Evolutionary conservation across 2,329 filamentous ascomycete species (phyloP).

Genomic region (Aphanoascus verrucosus): DNA sequence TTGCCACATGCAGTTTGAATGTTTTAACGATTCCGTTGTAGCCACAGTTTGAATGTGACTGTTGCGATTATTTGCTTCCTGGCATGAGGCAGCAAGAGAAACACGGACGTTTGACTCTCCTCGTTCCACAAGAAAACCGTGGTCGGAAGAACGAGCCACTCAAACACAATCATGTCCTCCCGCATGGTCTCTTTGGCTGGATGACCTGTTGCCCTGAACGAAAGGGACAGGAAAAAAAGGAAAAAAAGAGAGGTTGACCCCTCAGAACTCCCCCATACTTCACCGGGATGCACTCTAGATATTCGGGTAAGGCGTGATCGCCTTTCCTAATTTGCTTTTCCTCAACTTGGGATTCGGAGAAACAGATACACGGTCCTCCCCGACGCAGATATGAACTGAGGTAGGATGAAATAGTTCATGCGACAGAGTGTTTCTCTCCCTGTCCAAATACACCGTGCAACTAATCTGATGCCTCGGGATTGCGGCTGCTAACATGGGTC

Average conservation of each 20-base stretch:
- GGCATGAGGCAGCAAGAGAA: not conserved
- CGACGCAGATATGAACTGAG: not conserved
- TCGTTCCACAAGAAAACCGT: slow-evolving; percentile 7
- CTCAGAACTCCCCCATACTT: slow-evolving; percentile 1
- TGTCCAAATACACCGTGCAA: not conserved
- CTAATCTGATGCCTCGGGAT: not conserved
- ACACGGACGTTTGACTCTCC: not conserved
- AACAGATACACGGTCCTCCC: not conserved
- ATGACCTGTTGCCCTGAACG: not conserved
- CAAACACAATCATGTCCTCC: not conserved
- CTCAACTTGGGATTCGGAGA: not conserved
- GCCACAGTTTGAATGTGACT: not conserved
- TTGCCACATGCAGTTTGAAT: too few species aligned
- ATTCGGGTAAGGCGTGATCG: slow-evolving; percentile 13
- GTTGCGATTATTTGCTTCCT: not conserved
- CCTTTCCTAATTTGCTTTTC: not conserved
- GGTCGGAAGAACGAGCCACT: slow-evolving; percentile 7
- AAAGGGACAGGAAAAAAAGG: not conserved
- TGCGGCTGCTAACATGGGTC: slow-evolving; percentile 7
- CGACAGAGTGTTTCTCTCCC: slow-evolving; percentile 1
- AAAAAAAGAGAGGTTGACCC: slow-evolving; percentile 6
- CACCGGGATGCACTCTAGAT: not conserved
- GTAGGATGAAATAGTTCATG: not conserved
- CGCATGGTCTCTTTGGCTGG: not conserved
- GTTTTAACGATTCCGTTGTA: too few species aligned